Conservation (phyloP, 176 grass and related monocot genomes). For the Calamus simplicifolius region DNA sequence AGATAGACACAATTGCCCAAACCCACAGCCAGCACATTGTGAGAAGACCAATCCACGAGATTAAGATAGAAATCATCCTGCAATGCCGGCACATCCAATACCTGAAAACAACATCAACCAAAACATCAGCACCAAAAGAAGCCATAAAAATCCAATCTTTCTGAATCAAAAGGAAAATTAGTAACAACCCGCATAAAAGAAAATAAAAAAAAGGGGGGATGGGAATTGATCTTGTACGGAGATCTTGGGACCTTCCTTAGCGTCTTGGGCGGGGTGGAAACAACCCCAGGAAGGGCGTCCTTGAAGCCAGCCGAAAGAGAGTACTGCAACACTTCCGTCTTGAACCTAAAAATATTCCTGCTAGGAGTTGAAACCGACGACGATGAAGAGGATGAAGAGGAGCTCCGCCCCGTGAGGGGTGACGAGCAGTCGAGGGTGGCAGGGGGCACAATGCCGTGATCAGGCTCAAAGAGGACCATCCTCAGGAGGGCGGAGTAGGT, state of each 20-base stretch:
- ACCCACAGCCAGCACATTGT: too few relatives aligned
- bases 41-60: too few relatives aligned
- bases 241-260: conserved; percentile 76
- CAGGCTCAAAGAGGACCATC: conserved; percentile 62
- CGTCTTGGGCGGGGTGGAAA: conserved; percentile 36
- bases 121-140: too few relatives aligned
- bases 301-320: conserved; percentile 58
- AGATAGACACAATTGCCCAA: too few relatives aligned
- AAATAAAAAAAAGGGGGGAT: too few relatives aligned
- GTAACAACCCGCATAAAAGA: too few relatives aligned
- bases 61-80: too few relatives aligned
- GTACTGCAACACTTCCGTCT: conserved; percentile 57
- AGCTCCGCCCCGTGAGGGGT: conserved; percentile 1
- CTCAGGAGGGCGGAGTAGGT: conserved; percentile 76
- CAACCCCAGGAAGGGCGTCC: too few relatives aligned
- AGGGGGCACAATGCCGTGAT: conserved; percentile 31
- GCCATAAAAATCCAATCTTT: too few relatives aligned
- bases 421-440: conserved; percentile 7
- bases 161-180: background rate
- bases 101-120: conserved; percentile 37
- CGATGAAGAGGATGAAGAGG: too few relatives aligned
- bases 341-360: conserved; percentile 89
- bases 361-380: conserved; percentile 33
- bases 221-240: conserved; percentile 78
- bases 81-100: conserved; percentile 86